Percentiles rank a stretch among this genome's conserved stretches.
phyloP scores from a whole-genome alignment of 2,329 filamentous ascomycete species.

The Xylaria digitata region DNA sequence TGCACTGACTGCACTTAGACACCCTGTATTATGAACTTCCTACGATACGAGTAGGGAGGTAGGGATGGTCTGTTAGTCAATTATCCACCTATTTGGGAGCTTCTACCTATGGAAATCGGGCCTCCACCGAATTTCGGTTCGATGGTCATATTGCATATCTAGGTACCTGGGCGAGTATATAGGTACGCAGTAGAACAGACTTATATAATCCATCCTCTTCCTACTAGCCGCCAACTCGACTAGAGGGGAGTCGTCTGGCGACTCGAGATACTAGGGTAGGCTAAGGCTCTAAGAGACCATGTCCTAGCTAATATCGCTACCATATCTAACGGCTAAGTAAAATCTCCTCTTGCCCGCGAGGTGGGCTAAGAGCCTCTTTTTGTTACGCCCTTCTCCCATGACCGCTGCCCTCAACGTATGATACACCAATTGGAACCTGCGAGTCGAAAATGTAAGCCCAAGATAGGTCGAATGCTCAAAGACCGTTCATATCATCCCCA shows the following conservation, averaged over 20 bases:
- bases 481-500: slow-evolving; percentile 28
- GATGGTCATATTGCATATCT: neutral
- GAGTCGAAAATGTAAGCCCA: neutral
- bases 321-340: neutral
- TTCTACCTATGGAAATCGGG: too few relatives aligned
- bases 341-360: neutral
- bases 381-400: neutral
- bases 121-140: too few relatives aligned
- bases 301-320: neutral
- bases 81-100: neutral
- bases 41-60: too few relatives aligned
- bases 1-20: too few relatives aligned
- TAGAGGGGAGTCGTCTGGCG: slow-evolving; percentile 4
- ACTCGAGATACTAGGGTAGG: slow-evolving; percentile 1
- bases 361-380: neutral
- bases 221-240: neutral
- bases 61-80: too few relatives aligned
- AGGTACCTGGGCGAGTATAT: neutral
- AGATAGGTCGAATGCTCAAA: neutral
- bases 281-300: neutral
- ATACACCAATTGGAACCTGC: neutral
- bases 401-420: neutral
- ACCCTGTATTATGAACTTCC: too few relatives aligned
- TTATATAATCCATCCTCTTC: slow-evolving; percentile 19
- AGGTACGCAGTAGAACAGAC: slow-evolving; percentile 2